phyloP scores from a whole-genome alignment of 1,139 yeast genomes.

The Yarrowia galli region DNA sequence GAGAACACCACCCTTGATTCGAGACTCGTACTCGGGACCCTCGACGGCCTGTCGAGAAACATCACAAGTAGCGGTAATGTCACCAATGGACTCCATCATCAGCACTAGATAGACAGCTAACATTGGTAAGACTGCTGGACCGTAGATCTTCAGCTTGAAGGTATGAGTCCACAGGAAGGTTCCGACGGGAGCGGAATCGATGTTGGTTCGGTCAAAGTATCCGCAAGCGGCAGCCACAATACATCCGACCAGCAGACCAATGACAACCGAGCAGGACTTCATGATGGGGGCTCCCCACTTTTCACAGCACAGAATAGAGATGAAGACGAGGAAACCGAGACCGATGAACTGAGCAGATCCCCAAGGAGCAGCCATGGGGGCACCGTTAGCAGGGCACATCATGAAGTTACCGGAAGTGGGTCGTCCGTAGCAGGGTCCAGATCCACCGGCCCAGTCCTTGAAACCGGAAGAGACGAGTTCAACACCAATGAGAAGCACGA shows the following conservation, averaged over 20 bases:
- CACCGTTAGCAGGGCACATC: constrained; percentile 57
- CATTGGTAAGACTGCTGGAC: constrained; percentile 83
- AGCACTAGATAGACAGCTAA: constrained; percentile 79
- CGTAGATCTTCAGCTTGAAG: constrained; percentile 76
- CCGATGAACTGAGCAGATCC: constrained; percentile 89
- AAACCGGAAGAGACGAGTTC: constrained; percentile 73
- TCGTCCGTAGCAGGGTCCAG: constrained; percentile 55
- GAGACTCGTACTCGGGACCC: constrained; percentile 78
- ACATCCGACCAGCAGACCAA: constrained; percentile 85
- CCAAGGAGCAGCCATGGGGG: constrained; percentile 70
- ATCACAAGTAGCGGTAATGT: constrained; percentile 89
- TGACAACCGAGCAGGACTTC: constrained; percentile 90
- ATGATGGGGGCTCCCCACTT: constrained; percentile 91
- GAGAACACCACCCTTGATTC: constrained; percentile 90
- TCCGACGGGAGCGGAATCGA: constrained; percentile 76
- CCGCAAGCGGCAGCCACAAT: constrained; percentile 92
- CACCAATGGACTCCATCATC: constrained; percentile 94
- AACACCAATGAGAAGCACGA: constrained; percentile 81
- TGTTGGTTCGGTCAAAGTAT: constrained; percentile 65
- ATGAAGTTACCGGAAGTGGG: constrained; percentile 57
- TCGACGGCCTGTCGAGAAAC: constrained; percentile 84
- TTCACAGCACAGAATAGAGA: constrained; percentile 75
- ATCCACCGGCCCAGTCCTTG: constrained; percentile 87
- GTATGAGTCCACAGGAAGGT: constrained; percentile 90
- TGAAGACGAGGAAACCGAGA: constrained; percentile 80